Conservation (phyloP, 1,139 yeast species). For the Spencermartinsiella ligniputridi region DNA sequence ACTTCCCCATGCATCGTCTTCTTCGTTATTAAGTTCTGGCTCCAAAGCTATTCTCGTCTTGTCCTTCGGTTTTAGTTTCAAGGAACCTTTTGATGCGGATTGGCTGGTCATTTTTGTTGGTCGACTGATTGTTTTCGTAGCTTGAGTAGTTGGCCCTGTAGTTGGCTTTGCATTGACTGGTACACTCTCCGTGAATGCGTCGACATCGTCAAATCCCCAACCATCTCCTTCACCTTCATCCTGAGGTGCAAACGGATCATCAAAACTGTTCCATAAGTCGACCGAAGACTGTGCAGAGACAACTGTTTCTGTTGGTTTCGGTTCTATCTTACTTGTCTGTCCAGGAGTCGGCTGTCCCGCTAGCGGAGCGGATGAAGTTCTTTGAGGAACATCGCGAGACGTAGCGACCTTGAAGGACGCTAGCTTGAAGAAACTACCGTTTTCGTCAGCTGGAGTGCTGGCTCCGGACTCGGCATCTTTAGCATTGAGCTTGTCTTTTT, state of each 20-base stretch:
- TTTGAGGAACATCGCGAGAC: conserved; percentile 1
- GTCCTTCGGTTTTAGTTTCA: background rate
- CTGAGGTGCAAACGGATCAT: background rate
- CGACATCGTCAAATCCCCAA: conserved; percentile 8
- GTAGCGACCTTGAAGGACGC: background rate
- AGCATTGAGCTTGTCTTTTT: conserved; percentile 45
- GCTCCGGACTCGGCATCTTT: background rate
- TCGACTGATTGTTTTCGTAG: background rate
- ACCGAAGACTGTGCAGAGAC: background rate
- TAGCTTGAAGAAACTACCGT: background rate
- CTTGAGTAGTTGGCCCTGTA: background rate
- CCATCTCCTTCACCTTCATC: conserved; percentile 6
- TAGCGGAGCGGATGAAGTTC: conserved; percentile 9
- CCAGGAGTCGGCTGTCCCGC: background rate
- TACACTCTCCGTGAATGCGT: conserved; percentile 2
- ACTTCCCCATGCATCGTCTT: background rate
- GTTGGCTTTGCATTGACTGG: background rate
- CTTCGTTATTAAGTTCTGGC: conserved; percentile 6
- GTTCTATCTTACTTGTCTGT: background rate
- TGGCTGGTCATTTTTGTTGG: background rate
- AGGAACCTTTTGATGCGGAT: background rate
- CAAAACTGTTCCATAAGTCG: conserved; percentile 1
- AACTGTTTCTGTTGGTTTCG: background rate
- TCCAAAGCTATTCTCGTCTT: conserved; percentile 5
- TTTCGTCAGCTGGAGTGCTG: background rate